phyloP scores from a whole-genome alignment of 768 basidiomycete species.

The Boletus coccyginus region DNA sequence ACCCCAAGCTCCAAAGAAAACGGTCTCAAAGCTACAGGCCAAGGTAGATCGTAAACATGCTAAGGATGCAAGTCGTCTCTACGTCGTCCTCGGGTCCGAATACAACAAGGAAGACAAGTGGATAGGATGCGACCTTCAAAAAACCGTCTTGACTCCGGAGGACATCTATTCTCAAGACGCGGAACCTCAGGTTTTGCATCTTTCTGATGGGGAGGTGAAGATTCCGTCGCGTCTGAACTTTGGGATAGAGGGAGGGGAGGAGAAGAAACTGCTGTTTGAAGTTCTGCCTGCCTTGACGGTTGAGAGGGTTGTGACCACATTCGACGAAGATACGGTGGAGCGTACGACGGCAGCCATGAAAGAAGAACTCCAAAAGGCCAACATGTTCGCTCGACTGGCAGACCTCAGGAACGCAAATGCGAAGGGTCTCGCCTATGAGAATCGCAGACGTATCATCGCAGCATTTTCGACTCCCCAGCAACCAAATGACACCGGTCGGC shows the following conservation, averaged over 20 bases:
- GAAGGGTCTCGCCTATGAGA: slow-evolving; percentile 82
- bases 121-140: slow-evolving; percentile 62
- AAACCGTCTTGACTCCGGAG: slow-evolving; percentile 55
- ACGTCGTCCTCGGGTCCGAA: slow-evolving; percentile 74
- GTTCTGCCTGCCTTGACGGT: slow-evolving; percentile 57
- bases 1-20: slow-evolving; percentile 36
- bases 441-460: slow-evolving; percentile 71
- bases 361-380: slow-evolving; percentile 46
- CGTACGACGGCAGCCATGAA: slow-evolving; percentile 26
- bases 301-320: slow-evolving; percentile 24
- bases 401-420: slow-evolving; percentile 90
- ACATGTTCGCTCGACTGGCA: slow-evolving; percentile 61
- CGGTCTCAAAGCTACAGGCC: slow-evolving; percentile 47
- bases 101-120: slow-evolving; percentile 66
- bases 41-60: slow-evolving; percentile 38
- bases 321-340: slow-evolving; percentile 19
- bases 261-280: slow-evolving; percentile 64
- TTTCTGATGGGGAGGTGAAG: slow-evolving; percentile 38
- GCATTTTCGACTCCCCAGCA: slow-evolving; percentile 73
- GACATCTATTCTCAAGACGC: slow-evolving; percentile 33
- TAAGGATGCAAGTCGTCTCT: slow-evolving; percentile 45
- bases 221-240: slow-evolving; percentile 58
- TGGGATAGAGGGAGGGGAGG: slow-evolving; percentile 52
- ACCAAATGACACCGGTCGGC: slow-evolving; percentile 72
- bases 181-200: slow-evolving; percentile 25